Conservation (phyloP, 257 asterid genomes). For the Petunia secreta region DNA sequence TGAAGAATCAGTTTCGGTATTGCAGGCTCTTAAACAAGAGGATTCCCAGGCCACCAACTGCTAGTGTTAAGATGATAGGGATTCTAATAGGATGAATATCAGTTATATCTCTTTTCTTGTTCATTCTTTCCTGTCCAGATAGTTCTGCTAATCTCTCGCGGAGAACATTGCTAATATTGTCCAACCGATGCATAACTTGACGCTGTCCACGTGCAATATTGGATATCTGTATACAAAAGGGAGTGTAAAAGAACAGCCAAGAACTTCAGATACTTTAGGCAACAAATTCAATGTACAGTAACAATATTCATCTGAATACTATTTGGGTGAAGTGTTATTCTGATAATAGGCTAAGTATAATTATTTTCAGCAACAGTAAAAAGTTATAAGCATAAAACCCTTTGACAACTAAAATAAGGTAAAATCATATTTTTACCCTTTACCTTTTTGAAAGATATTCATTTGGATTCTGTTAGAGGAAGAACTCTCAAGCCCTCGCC, state of each 20-base stretch:
- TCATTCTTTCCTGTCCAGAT: slow-evolving; percentile 23
- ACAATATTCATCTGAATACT: slow-evolving; percentile 13
- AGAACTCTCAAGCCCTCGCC: background rate
- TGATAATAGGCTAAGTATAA: background rate
- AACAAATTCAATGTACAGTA: background rate
- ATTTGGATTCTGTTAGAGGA: background rate
- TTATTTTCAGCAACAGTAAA: background rate
- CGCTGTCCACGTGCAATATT: slow-evolving; percentile 72
- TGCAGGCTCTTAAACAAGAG: slow-evolving; percentile 38
- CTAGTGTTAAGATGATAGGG: slow-evolving; percentile 39
- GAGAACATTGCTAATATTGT: slow-evolving; percentile 60
- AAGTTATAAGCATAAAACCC: background rate
- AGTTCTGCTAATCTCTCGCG: slow-evolving; percentile 37
- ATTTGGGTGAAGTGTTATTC: background rate
- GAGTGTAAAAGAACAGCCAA: background rate
- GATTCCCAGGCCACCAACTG: slow-evolving; percentile 49
- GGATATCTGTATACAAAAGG: slow-evolving; percentile 51
- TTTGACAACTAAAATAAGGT: background rate
- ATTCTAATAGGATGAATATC: slow-evolving; percentile 33
- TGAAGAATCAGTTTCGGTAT: slow-evolving; percentile 33
- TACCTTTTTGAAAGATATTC: background rate
- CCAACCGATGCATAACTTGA: slow-evolving; percentile 81
- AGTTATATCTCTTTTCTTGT: slow-evolving; percentile 29
- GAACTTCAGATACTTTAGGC: background rate
- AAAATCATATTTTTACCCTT: background rate